Conservation (phyloP, 257 asterid species). For the Ajuga chamaepitys region DNA sequence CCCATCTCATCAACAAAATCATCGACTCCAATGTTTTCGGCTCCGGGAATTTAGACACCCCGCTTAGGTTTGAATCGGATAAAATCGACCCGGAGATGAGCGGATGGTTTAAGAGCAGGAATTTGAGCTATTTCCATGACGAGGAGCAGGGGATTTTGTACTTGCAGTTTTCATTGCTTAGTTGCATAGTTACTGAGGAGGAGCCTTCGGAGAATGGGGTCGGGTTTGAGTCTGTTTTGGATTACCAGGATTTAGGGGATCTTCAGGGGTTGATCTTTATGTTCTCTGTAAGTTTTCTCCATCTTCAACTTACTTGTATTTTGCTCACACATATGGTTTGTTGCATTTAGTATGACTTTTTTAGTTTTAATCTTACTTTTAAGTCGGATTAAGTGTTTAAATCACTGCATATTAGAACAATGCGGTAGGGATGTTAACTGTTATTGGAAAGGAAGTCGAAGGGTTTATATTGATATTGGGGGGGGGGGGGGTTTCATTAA, state of each 20-base stretch:
- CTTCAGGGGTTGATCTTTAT: constrained; percentile 88
- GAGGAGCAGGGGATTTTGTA: constrained; percentile 68
- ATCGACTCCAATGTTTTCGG: constrained; percentile 74
- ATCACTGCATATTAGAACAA: not conserved
- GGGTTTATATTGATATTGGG: not conserved
- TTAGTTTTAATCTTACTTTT: not conserved
- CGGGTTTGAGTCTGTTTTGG: constrained; percentile 46
- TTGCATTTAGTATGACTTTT: not conserved
- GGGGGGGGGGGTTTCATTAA: not conserved
- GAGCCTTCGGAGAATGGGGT: constrained; percentile 18
- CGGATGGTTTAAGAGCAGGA: constrained; percentile 58
- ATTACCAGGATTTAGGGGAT: constrained; percentile 64
- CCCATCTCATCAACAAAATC: constrained; percentile 68
- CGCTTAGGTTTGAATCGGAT: constrained; percentile 36
- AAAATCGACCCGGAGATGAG: constrained; percentile 35
- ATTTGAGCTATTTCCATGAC: constrained; percentile 59
- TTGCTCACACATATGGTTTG: not conserved
- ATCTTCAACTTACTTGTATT: not conserved
- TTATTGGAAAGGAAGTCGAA: not conserved
- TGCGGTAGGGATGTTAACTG: not conserved
- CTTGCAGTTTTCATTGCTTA: constrained; percentile 48
- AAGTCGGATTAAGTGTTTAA: not conserved
- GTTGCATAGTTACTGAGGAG: constrained; percentile 30
- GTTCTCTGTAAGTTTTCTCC: constrained; percentile 69
- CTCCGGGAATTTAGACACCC: constrained; percentile 55